A percentile compares a stretch with the other conserved stretches of the same genome.
phyloP scores from a whole-genome alignment of 306 rosid species.

The Medicago truncatula region DNA sequence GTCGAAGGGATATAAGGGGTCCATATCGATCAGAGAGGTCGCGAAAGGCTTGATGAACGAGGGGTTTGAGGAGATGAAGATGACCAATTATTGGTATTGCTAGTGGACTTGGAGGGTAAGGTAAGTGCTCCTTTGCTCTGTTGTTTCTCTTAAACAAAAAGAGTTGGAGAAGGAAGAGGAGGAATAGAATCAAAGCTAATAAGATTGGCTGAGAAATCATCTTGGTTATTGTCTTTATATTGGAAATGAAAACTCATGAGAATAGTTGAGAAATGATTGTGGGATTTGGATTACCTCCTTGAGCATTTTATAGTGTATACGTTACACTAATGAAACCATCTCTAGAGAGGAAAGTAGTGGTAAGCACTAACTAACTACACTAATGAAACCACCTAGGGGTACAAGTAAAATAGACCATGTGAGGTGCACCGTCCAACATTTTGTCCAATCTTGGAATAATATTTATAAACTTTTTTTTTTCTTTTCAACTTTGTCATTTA shows the following conservation, averaged over 20 bases:
- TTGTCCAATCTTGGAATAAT: too few species aligned
- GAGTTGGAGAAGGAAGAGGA: constrained; percentile 2
- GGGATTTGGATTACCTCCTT: not conserved
- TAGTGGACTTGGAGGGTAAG: constrained; percentile 53
- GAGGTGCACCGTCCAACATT: too few species aligned
- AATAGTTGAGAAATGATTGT: not conserved
- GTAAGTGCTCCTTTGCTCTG: not conserved
- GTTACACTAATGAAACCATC: not conserved
- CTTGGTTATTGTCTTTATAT: not conserved
- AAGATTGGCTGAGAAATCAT: constrained; percentile 9
- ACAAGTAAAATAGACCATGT: too few species aligned
- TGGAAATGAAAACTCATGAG: not conserved
- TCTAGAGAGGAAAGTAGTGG: not conserved
- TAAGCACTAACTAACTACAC: not conserved
- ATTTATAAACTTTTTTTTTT: too few species aligned
- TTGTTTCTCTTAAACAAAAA: not conserved
- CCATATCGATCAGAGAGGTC: constrained; percentile 47
- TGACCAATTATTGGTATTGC: constrained; percentile 48
- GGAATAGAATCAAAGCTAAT: not conserved
- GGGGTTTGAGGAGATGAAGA: constrained; percentile 50
- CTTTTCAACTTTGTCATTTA: too few species aligned
- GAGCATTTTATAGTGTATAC: not conserved
- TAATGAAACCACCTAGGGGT: not conserved
- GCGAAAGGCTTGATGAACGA: constrained; percentile 51
- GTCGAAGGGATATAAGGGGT: constrained; percentile 48